Conservation (phyloP, 164 flowering plant genomes). For the Berberis thunbergii region DNA sequence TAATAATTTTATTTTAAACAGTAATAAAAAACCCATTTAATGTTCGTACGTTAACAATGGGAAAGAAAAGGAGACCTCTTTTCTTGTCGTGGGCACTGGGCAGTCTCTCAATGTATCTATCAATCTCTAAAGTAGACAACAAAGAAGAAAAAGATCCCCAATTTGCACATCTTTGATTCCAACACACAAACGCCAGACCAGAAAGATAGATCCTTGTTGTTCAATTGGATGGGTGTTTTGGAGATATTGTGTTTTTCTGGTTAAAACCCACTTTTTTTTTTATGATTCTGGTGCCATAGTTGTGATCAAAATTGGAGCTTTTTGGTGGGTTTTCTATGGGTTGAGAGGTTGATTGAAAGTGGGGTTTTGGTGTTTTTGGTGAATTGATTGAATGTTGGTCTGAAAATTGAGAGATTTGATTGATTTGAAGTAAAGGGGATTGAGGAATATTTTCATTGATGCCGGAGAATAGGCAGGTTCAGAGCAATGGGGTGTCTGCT, state of each 20-base stretch:
- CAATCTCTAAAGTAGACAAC: background rate
- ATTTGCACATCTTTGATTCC: constrained; percentile 1
- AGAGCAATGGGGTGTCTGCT: constrained; percentile 8
- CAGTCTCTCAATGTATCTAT: background rate
- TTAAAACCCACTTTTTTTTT: background rate
- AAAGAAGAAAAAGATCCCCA: constrained; percentile 3
- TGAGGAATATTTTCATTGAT: constrained; percentile 3
- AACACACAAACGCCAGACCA: background rate
- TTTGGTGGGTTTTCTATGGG: background rate
- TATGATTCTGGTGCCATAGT: background rate
- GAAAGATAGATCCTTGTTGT: background rate
- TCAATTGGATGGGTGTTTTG: background rate
- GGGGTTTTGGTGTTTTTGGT: background rate
- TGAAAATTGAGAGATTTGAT: background rate
- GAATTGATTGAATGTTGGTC: constrained; percentile 5
- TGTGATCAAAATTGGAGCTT: background rate
- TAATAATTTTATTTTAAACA: too few species aligned
- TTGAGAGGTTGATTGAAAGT: constrained; percentile 4
- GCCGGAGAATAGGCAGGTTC: constrained; percentile 17
- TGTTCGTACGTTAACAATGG: background rate
- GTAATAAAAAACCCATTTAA: too few species aligned
- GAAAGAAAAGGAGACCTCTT: background rate
- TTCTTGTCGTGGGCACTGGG: background rate
- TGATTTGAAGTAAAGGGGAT: background rate
- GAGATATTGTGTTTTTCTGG: background rate